A percentile compares a stretch with the other conserved stretches of the same genome.
Evolutionary conservation across 1,284 basidiomycete species (phyloP).

Genomic region (Irpex sp.): DNA sequence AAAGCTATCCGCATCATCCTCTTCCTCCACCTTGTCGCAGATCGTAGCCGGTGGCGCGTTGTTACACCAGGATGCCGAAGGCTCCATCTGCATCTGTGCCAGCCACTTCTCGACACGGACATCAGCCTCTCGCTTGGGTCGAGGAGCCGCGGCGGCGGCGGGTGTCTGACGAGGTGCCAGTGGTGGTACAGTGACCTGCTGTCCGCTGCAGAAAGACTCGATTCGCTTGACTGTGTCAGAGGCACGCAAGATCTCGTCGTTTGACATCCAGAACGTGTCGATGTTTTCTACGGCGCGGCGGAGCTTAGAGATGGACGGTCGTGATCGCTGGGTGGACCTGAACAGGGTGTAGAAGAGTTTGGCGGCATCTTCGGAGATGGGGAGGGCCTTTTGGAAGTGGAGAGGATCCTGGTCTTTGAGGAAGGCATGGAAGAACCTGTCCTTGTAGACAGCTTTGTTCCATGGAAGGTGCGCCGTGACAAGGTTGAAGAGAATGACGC

Average conservation of each 20-base stretch:
- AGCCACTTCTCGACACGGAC: neutral
- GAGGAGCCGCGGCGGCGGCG: too few species aligned
- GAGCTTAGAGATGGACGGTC: neutral
- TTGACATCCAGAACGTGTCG: neutral
- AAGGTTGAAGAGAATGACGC: slow-evolving; percentile 59
- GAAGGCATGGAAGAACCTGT: slow-evolving; percentile 61
- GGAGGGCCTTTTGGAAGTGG: slow-evolving; percentile 68
- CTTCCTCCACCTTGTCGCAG: neutral
- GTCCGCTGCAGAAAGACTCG: neutral
- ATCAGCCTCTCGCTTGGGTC: neutral
- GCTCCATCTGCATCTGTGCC: neutral
- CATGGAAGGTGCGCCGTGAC: slow-evolving; percentile 86
- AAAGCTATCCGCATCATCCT: neutral
- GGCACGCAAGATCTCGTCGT: neutral
- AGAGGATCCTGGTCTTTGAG: slow-evolving; percentile 41
- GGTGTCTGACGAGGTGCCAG: neutral
- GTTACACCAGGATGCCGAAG: neutral
- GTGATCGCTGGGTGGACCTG: slow-evolving; percentile 45
- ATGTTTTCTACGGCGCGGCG: neutral
- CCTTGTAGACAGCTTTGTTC: slow-evolving; percentile 69
- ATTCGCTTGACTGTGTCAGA: neutral
- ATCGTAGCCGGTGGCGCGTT: neutral
- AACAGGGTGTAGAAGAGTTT: slow-evolving; percentile 60
- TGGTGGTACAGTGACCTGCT: neutral
- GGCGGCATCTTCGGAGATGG: slow-evolving; percentile 65